phyloP scores from a whole-genome alignment of 129 eudicot genomes.

The Flaveria sonorensis region DNA sequence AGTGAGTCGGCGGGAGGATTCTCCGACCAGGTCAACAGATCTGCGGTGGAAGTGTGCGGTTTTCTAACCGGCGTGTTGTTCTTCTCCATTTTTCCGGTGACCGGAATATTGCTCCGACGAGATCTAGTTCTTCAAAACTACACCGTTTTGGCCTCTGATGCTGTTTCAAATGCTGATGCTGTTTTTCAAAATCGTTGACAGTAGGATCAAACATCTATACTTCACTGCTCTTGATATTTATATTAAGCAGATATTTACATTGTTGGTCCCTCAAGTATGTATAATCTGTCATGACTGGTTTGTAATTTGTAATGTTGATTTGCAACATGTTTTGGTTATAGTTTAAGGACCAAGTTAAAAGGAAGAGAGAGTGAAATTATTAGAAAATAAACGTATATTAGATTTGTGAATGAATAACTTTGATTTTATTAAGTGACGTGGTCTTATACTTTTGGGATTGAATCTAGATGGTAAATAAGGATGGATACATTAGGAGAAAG shows the following conservation, averaged over 20 bases:
- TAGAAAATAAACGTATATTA: not conserved
- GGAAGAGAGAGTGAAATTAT: too few relatives aligned
- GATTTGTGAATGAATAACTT: not conserved
- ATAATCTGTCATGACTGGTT: not conserved
- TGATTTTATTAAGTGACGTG: not conserved
- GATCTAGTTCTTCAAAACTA: constrained; percentile 18
- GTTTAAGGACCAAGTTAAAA: too few relatives aligned
- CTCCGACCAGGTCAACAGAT: constrained; percentile 94
- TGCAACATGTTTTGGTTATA: too few relatives aligned
- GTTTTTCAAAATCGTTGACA: constrained; percentile 12
- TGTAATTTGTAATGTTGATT: too few relatives aligned
- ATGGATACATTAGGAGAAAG: not conserved
- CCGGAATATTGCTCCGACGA: constrained; percentile 15
- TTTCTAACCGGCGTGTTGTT: constrained; percentile 79
- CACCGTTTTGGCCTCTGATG: constrained; percentile 8
- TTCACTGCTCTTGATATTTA: constrained; percentile 18
- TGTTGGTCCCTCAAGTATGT: not conserved
- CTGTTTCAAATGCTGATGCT: constrained; percentile 9
- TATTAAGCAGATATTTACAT: not conserved
- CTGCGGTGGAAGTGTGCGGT: constrained; percentile 95
- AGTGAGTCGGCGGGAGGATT: constrained; percentile 67
- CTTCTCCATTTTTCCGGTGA: constrained; percentile 48
- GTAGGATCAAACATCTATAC: constrained; percentile 13
- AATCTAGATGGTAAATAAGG: not conserved
- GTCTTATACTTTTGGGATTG: not conserved